Evolutionary conservation across 768 basidiomycete genomes (phyloP).

Genomic region (Lactarius hatsudake): DNA sequence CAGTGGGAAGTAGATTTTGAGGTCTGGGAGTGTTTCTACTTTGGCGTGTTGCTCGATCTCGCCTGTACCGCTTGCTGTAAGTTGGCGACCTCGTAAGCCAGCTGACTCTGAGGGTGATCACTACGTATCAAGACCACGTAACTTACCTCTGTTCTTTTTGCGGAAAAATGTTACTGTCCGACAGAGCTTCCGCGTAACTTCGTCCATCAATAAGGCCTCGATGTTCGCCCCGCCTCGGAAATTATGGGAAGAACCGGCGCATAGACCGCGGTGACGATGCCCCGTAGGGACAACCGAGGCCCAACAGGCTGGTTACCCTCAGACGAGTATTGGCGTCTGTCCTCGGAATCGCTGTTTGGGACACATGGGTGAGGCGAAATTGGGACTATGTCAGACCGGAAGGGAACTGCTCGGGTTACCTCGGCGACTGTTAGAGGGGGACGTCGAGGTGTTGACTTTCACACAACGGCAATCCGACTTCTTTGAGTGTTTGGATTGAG

Average conservation of each 20-base stretch:
- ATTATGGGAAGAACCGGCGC: not conserved
- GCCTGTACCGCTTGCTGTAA: not conserved
- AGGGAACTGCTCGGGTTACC: slow-evolving; percentile 47
- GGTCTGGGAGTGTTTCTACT: not conserved
- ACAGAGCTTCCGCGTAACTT: not conserved
- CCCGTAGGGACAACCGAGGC: not conserved
- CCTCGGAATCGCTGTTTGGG: too few relatives aligned
- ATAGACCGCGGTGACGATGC: not conserved
- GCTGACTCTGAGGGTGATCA: not conserved
- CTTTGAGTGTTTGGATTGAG: too few relatives aligned
- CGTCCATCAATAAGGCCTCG: not conserved
- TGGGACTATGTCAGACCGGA: too few relatives aligned
- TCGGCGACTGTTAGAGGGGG: slow-evolving; percentile 54
- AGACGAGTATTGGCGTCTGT: too few relatives aligned
- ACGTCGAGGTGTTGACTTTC: slow-evolving; percentile 33
- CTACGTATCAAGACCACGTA: not conserved
- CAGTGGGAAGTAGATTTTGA: not conserved
- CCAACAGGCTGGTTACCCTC: not conserved
- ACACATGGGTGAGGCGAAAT: too few relatives aligned
- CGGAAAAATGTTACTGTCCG: not conserved
- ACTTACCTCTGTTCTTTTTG: not conserved
- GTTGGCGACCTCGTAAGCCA: not conserved
- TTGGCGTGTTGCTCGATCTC: not conserved
- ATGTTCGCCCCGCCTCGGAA: not conserved
- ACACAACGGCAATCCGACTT: not conserved